These are phyloP conservation scores for Arachis stenosperma DNA, from an alignment of 306 rosid genomes.

Conservation along the genomic window DNA sequence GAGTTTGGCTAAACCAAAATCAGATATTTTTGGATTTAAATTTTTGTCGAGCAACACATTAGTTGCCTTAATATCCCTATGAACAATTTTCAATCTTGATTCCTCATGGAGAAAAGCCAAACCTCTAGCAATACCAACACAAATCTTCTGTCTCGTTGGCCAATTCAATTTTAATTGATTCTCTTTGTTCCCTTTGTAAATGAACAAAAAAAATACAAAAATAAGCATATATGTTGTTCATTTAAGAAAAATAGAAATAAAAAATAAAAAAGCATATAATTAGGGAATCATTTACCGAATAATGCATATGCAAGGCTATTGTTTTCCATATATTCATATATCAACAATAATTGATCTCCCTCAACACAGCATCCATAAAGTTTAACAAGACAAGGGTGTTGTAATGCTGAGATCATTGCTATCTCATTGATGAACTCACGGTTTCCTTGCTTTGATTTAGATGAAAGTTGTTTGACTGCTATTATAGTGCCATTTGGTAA, in stretches of 20 bases:
- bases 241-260: not conserved
- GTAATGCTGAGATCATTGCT: constrained; percentile 70
- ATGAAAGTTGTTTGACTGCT: constrained; percentile 73
- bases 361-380: constrained; percentile 47
- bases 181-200: constrained; percentile 33
- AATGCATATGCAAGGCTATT: constrained; percentile 57
- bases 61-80: constrained; percentile 69
- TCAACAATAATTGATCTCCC: constrained; percentile 47
- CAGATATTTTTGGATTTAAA: constrained; percentile 57
- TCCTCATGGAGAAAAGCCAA: constrained; percentile 70
- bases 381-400: constrained; percentile 55
- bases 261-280: not conserved
- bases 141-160: constrained; percentile 60
- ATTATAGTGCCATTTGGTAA: constrained; percentile 56
- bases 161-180: constrained; percentile 39
- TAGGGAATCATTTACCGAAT: constrained; percentile 44
- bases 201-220: not conserved
- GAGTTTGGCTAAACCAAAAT: constrained; percentile 69
- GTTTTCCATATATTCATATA: constrained; percentile 63
- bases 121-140: constrained; percentile 63
- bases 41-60: constrained; percentile 42
- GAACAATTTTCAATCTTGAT: constrained; percentile 68
- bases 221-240: not conserved
- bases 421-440: constrained; percentile 75
- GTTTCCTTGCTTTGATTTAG: constrained; percentile 78